These are phyloP conservation scores for Lactarius tabidus DNA, from an alignment of 768 basidiomycete genomes.

Conservation along the genomic window DNA sequence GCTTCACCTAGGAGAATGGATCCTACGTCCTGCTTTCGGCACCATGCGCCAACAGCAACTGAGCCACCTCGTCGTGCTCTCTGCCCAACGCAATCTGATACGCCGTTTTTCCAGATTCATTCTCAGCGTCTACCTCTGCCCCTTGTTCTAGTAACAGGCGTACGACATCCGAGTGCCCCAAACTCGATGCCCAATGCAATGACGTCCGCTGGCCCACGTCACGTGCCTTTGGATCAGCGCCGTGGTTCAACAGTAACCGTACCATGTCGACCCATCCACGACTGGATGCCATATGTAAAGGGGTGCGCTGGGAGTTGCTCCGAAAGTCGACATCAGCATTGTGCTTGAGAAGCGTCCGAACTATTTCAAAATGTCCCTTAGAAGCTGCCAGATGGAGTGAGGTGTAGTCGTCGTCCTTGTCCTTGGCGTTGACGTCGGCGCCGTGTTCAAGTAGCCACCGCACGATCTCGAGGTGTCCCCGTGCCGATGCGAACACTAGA, in stretches of 20 bases:
- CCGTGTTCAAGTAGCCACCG: not conserved
- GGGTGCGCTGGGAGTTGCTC: too few species aligned
- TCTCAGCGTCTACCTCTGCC: not conserved
- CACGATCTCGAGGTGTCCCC: not conserved
- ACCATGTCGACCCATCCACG: too few species aligned
- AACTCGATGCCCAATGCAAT: not conserved
- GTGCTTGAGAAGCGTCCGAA: not conserved
- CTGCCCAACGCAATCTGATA: not conserved
- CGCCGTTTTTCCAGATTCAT: not conserved
- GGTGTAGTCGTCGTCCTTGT: not conserved
- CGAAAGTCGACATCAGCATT: not conserved
- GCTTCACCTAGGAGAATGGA: too few species aligned
- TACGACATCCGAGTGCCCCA: too few species aligned
- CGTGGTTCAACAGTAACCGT: too few species aligned
- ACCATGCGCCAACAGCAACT: not conserved
- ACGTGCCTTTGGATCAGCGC: not conserved
- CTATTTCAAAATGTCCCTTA: not conserved
- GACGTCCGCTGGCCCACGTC: not conserved
- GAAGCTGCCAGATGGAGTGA: not conserved
- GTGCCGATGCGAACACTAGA: not conserved
- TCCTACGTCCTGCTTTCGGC: not conserved
- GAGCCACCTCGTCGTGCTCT: not conserved
- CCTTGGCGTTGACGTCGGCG: not conserved
- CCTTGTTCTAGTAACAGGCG: not conserved
- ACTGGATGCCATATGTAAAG: too few species aligned